These are phyloP conservation scores for Rosellinia necatrix DNA, from an alignment of 2,329 filamentous ascomycete species.

Conservation along the genomic window DNA sequence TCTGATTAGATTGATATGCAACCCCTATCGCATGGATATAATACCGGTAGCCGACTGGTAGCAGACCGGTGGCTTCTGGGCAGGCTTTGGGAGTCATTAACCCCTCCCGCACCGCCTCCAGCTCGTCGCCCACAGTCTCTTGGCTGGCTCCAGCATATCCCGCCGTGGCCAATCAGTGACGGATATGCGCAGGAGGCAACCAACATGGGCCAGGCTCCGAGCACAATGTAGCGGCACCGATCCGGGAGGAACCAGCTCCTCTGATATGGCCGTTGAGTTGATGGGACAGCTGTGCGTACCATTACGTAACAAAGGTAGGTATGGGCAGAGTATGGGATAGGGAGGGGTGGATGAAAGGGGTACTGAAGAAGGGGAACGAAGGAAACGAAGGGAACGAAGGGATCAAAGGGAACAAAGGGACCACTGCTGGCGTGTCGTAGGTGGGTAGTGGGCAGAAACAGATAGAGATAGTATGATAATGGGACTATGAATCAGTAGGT, in stretches of 20 bases:
- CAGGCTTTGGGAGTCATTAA: too few species aligned
- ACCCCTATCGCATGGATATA: background rate
- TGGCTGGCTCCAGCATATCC: slow-evolving; percentile 7
- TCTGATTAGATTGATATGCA: background rate
- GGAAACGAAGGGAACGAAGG: background rate
- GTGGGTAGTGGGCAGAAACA: background rate
- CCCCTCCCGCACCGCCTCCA: slow-evolving; percentile 16
- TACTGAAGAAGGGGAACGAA: background rate
- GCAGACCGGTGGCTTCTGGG: too few species aligned
- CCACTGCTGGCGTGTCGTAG: background rate
- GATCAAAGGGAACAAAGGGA: background rate
- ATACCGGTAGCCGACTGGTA: too few species aligned
- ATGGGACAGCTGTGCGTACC: background rate
- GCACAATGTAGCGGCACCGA: background rate
- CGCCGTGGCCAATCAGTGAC: slow-evolving; percentile 12
- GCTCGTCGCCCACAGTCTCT: slow-evolving; percentile 7
- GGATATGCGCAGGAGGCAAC: slow-evolving; percentile 11
- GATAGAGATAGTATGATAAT: background rate
- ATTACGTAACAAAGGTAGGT: slow-evolving; percentile 12
- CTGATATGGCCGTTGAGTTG: background rate
- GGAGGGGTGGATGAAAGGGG: too few species aligned
- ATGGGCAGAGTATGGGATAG: too few species aligned
- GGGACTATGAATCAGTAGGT: too few species aligned
- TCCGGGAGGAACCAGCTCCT: background rate
- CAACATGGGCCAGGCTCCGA: background rate